Conservation (phyloP, 2,329 filamentous ascomycete species). For the Tolypocladium cylindrosporum region DNA sequence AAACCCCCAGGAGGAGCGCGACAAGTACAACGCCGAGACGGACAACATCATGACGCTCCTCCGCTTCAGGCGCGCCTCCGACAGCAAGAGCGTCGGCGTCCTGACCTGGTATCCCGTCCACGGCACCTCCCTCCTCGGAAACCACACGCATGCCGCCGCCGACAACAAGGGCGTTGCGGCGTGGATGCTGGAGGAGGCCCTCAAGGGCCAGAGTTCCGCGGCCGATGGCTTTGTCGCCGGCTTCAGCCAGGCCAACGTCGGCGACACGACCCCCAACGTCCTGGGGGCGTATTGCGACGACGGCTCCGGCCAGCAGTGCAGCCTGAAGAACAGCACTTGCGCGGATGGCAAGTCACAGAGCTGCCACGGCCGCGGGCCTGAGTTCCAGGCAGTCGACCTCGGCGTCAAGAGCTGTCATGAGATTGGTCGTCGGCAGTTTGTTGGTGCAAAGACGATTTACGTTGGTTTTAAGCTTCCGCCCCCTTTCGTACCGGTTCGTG, state of each 20-base stretch:
- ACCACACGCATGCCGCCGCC: slow-evolving; percentile 85
- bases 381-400: slow-evolving; percentile 56
- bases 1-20: slow-evolving; percentile 70
- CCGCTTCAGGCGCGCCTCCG: slow-evolving; percentile 63
- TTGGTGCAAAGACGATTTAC: slow-evolving; percentile 40
- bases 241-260: slow-evolving; percentile 86
- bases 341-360: slow-evolving; percentile 55
- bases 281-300: slow-evolving; percentile 86
- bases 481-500: not conserved
- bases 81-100: slow-evolving; percentile 68
- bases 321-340: slow-evolving; percentile 77
- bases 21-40: slow-evolving; percentile 46
- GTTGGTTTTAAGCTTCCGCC: slow-evolving; percentile 14
- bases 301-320: slow-evolving; percentile 61
- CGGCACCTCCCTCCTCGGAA: slow-evolving; percentile 81
- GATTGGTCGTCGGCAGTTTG: slow-evolving; percentile 63
- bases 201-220: slow-evolving; percentile 42
- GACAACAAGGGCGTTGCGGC: slow-evolving; percentile 96
- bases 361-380: slow-evolving; percentile 66
- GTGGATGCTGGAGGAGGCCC: slow-evolving; percentile 67
- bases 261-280: slow-evolving; percentile 82
- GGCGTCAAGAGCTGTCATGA: slow-evolving; percentile 67
- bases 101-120: slow-evolving; percentile 90
- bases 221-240: slow-evolving; percentile 71
- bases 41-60: slow-evolving; percentile 63